A percentile compares a stretch with the other conserved stretches of the same genome.
These are phyloP conservation scores for Protomyces inundatus DNA, from an alignment of 1,139 yeast species.

Conservation along the genomic window DNA sequence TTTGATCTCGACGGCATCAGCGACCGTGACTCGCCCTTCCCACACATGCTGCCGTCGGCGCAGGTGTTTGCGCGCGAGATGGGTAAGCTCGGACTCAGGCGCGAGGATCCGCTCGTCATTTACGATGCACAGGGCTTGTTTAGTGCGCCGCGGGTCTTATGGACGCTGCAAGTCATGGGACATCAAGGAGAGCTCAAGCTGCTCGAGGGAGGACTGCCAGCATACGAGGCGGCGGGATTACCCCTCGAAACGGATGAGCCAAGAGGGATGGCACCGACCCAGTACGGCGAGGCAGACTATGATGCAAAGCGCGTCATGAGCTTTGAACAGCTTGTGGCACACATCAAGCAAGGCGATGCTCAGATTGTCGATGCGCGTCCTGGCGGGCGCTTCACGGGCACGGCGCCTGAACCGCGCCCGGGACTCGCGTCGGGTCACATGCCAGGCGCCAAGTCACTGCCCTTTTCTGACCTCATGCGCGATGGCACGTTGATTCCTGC, in stretches of 20 bases:
- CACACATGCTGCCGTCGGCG: constrained; percentile 78
- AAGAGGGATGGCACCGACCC: background rate
- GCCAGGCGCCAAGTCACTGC: constrained; percentile 73
- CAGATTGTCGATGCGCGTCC: constrained; percentile 76
- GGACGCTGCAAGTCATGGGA: constrained; percentile 5
- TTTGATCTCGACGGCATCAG: constrained; percentile 74
- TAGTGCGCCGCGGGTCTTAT: constrained; percentile 13
- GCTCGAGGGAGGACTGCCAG: constrained; percentile 21
- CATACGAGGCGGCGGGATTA: constrained; percentile 1
- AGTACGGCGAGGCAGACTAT: constrained; percentile 41
- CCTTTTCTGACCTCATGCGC: constrained; percentile 55
- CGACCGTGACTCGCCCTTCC: constrained; percentile 56
- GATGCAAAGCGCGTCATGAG: constrained; percentile 49
- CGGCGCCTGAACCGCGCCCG: constrained; percentile 78
- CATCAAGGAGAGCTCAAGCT: constrained; percentile 10
- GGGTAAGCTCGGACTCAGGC: constrained; percentile 10
- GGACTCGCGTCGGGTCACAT: constrained; percentile 86
- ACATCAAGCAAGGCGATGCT: constrained; percentile 48
- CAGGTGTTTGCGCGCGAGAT: background rate
- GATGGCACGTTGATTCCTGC: constrained; percentile 45
- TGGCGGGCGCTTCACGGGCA: constrained; percentile 65
- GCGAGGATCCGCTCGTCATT: background rate
- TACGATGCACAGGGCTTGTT: constrained; percentile 18
- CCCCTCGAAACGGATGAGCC: constrained; percentile 1
- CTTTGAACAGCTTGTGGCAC: constrained; percentile 56